These are phyloP conservation scores for Pseudozyma hubeiensis DNA, from an alignment of 1,284 basidiomycete genomes.

Conservation along the genomic window DNA sequence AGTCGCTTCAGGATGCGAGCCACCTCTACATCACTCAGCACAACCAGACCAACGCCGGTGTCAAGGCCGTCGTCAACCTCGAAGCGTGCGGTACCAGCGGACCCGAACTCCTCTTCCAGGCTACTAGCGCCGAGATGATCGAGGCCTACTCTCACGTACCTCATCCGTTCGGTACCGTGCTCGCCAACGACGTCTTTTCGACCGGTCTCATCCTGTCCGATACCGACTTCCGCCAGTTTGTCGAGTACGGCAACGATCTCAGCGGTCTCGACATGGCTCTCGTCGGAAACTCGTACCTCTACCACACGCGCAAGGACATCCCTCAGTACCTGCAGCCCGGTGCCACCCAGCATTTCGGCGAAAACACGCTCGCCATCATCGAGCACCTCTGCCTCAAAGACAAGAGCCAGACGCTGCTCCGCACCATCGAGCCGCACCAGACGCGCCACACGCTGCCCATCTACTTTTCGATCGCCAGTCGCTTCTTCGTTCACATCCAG, in stretches of 20 bases:
- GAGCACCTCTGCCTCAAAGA: slow-evolving; percentile 76
- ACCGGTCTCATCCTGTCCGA: slow-evolving; percentile 84
- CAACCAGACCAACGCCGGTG: slow-evolving; percentile 71
- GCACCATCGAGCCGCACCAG: slow-evolving; percentile 37
- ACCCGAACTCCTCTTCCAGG: slow-evolving; percentile 92
- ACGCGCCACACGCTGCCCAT: slow-evolving; percentile 74
- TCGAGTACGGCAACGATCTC: slow-evolving; percentile 77
- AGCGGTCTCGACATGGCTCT: slow-evolving; percentile 82
- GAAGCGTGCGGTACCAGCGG: slow-evolving; percentile 93
- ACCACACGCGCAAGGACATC: slow-evolving; percentile 88
- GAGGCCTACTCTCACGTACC: slow-evolving; percentile 88
- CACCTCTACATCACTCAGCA: slow-evolving; percentile 73
- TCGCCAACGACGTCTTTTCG: slow-evolving; percentile 93
- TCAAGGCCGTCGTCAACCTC: slow-evolving; percentile 89
- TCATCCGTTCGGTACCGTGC: slow-evolving; percentile 88
- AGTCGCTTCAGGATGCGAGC: slow-evolving; percentile 86
- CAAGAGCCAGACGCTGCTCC: slow-evolving; percentile 61
- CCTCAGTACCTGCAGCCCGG: slow-evolving; percentile 84
- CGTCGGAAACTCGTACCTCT: slow-evolving; percentile 91
- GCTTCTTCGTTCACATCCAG: slow-evolving; percentile 71
- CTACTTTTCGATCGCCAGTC: slow-evolving; percentile 73
- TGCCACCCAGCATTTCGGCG: slow-evolving; percentile 86
- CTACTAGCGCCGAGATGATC: slow-evolving; percentile 93
- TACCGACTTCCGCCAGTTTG: slow-evolving; percentile 78
- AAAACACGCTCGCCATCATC: slow-evolving; percentile 86